These are phyloP conservation scores for Gossypium longicalyx DNA, from an alignment of 345 rosid genomes.

Conservation along the genomic window DNA sequence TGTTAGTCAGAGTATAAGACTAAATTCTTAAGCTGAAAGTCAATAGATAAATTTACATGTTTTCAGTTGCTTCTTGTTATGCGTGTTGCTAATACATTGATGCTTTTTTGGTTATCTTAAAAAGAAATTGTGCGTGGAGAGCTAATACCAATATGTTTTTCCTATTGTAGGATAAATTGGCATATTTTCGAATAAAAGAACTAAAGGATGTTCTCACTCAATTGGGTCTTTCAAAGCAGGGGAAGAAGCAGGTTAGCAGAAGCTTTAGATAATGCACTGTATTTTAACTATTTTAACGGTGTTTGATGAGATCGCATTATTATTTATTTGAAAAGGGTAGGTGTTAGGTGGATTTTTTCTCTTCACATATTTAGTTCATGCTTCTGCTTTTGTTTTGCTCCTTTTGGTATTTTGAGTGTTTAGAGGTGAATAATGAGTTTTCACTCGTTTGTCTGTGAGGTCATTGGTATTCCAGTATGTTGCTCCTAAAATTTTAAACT, in stretches of 20 bases:
- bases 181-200: conserved; percentile 86
- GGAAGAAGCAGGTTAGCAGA: conserved; percentile 78
- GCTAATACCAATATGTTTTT: conserved; percentile 2
- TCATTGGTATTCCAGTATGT: neutral
- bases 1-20: neutral
- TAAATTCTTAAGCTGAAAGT: neutral
- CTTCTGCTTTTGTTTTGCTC: neutral
- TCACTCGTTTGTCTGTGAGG: neutral
- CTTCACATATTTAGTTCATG: neutral
- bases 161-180: conserved; percentile 63
- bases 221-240: conserved; percentile 92
- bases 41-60: neutral
- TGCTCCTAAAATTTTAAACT: neutral
- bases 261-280: conserved; percentile 1
- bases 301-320: neutral
- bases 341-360: neutral
- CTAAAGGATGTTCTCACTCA: conserved; percentile 89
- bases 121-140: neutral
- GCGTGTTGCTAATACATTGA: neutral
- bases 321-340: neutral
- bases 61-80: neutral
- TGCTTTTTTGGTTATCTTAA: neutral
- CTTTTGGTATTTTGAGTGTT: neutral
- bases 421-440: neutral
- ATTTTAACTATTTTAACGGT: neutral